Base-by-base conservation (phyloP, 306 rosid genomes). In the Ochetophila trinervis region DNA sequence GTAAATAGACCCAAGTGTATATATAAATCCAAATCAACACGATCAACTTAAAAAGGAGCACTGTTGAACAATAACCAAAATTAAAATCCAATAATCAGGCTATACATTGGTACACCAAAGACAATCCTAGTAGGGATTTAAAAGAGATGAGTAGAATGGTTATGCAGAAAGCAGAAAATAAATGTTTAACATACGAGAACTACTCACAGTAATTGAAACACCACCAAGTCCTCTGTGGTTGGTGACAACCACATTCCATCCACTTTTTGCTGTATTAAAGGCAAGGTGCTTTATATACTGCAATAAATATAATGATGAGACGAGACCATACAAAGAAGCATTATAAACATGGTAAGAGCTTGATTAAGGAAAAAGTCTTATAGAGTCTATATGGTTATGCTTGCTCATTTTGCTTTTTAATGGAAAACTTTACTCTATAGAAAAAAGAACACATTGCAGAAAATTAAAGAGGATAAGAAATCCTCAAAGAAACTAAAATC, bases 261-360 rank as follows among this genome's bases (percentile, higher is more conserved):
- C 97, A 40, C 76, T 81, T 78, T 76, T 85, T 0, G 90, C 96
- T 9, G 87, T 84, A 73, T 72, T 71, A 74, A 81, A 90, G 49
- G 97, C 99, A 73, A 93, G 89, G 88, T 93, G 99, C 83, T 83
- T 90, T 75, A 93, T 77, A 77, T 93, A 93, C 99, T 93, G 87
- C 78, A 68, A 27, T 22, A 48, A 62, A 59, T 61, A 65, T 57
- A 45, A 49, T 18, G 58, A 75, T 30, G 69, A 70, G 76, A 56
- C 69, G 57, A 18, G 60, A 57, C 30, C 66, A 65, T 37, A 37
- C 19, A 4, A 11, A 40, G 10, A 50, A 5, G 21, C 6, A 50
- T 50, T 16, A 16, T n/a, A 16, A 50, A 16, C 23, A 50, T 50
- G 17, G 13, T 50, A 16, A 7, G 3, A 50, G 19, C 9, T 19